Percentiles rank a stretch among this genome's conserved stretches.
Evolutionary conservation across 805 yeast genomes (phyloP).

Genomic region (Wickerhamiella domercqiae): DNA sequence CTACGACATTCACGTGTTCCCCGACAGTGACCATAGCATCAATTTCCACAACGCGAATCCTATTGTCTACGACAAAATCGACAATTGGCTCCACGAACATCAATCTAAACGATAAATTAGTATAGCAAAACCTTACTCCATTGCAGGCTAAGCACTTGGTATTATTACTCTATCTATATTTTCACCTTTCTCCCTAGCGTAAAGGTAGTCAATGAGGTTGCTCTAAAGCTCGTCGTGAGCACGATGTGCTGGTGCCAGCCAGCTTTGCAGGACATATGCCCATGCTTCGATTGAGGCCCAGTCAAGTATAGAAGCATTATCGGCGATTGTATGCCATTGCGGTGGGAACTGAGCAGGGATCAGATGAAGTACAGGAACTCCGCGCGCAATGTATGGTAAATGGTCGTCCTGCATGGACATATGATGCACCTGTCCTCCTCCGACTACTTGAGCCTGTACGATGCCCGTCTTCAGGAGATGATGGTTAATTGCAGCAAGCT

Average conservation of each 20-base stretch:
- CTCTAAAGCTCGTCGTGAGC: too few species aligned
- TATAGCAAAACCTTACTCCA: too few species aligned
- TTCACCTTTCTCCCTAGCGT: too few species aligned
- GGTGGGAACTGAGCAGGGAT: conserved; percentile 39
- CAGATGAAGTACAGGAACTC: conserved; percentile 36
- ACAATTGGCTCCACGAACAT: conserved; percentile 43
- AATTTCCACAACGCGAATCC: conserved; percentile 61
- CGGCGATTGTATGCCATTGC: conserved; percentile 38
- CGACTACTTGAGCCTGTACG: conserved; percentile 6
- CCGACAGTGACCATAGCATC: conserved; percentile 86
- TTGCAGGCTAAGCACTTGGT: too few species aligned
- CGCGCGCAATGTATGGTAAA: conserved; percentile 32
- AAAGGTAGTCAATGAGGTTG: too few species aligned
- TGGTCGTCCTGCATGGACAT: conserved; percentile 34
- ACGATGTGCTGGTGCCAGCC: conserved; percentile 20
- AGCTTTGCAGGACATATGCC: conserved; percentile 30
- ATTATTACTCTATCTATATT: too few species aligned
- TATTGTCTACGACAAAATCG: conserved; percentile 56
- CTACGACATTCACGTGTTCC: conserved; percentile 77
- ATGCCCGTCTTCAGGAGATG: conserved; percentile 13
- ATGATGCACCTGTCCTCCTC: conserved; percentile 13
- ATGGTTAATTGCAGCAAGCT: conserved; percentile 26
- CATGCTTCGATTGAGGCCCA: conserved; percentile 30
- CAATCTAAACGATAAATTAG: too few species aligned
- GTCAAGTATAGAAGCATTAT: conserved; percentile 31